Percentiles rank a stretch among this genome's conserved stretches.
phyloP scores from a whole-genome alignment of 1,139 yeast species.

The Kluyveromyces sp. region DNA sequence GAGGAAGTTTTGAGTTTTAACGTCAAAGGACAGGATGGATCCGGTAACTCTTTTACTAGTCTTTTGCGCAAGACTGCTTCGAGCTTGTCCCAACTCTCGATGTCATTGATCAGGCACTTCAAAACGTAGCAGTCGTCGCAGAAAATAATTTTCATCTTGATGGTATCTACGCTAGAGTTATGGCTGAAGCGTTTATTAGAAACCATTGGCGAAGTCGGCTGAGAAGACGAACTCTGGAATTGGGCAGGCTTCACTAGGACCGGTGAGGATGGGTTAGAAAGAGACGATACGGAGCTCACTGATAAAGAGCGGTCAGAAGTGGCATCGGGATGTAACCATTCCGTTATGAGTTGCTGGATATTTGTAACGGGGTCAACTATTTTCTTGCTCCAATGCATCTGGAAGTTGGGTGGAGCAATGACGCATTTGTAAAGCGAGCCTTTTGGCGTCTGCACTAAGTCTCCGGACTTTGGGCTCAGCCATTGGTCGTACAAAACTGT shows the following conservation, averaged over 20 bases:
- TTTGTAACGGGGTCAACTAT: background rate
- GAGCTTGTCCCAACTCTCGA: slow-evolving; percentile 6
- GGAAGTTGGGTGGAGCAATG: no score
- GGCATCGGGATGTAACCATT: background rate
- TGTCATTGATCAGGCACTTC: slow-evolving; percentile 8
- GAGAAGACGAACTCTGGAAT: background rate
- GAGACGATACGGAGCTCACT: background rate
- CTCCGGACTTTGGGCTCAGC: slow-evolving; percentile 12
- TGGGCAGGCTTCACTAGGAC: background rate
- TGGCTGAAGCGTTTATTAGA: background rate
- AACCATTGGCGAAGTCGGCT: slow-evolving; percentile 1
- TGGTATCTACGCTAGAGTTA: background rate
- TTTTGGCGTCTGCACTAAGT: slow-evolving; percentile 7
- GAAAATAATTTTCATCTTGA: slow-evolving; percentile 11
- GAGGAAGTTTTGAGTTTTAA: background rate
- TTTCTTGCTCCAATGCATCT: slow-evolving; percentile 1
- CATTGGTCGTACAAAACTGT: slow-evolving; percentile 8
- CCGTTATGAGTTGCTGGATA: background rate
- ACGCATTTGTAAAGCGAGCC: slow-evolving; percentile 4
- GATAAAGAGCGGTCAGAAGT: background rate
- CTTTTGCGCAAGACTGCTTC: background rate
- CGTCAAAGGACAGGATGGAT: slow-evolving; percentile 1
- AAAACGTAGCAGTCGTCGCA: slow-evolving; percentile 11
- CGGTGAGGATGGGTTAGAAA: background rate
- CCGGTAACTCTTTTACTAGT: slow-evolving; percentile 4